Conservation (phyloP, 2,329 filamentous ascomycete genomes). For the Xylariaceae sp. region DNA sequence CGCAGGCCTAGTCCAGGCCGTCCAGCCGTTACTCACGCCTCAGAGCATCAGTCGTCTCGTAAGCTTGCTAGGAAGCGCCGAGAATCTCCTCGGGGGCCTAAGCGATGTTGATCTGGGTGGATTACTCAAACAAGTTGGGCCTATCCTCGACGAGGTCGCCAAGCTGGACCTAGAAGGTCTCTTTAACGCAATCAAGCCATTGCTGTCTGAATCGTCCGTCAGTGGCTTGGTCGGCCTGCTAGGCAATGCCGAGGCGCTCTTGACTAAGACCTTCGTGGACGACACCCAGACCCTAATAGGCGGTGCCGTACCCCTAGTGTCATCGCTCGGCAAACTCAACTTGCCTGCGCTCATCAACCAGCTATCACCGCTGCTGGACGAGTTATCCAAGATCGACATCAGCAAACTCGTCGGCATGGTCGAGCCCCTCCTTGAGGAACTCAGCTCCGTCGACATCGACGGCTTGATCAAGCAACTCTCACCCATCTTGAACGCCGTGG, state of each 20-base stretch:
- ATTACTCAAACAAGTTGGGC: slow-evolving; percentile 29
- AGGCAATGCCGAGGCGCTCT: slow-evolving; percentile 31
- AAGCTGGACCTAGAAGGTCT: slow-evolving; percentile 32
- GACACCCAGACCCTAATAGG: slow-evolving; percentile 30
- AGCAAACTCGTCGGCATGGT: slow-evolving; percentile 32
- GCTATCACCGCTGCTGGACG: slow-evolving; percentile 32
- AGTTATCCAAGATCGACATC: slow-evolving; percentile 24
- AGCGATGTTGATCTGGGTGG: slow-evolving; percentile 26
- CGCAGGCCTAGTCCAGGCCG: slow-evolving; percentile 31
- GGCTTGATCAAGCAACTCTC: slow-evolving; percentile 35
- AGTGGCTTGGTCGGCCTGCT: slow-evolving; percentile 33
- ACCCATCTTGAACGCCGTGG: slow-evolving; percentile 33
- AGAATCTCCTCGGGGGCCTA: slow-evolving; percentile 1
- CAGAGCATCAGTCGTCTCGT: slow-evolving; percentile 25
- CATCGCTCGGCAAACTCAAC: slow-evolving; percentile 31
- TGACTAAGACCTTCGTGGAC: slow-evolving; percentile 29
- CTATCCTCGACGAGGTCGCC: slow-evolving; percentile 31
- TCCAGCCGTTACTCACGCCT: slow-evolving; percentile 35
- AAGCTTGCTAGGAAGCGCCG: slow-evolving; percentile 6
- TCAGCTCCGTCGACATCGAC: slow-evolving; percentile 34
- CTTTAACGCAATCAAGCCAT: slow-evolving; percentile 33
- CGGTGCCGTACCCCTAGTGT: slow-evolving; percentile 29
- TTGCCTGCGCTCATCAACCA: slow-evolving; percentile 34
- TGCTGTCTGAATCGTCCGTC: slow-evolving; percentile 35
- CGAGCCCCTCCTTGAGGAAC: slow-evolving; percentile 32